Evolutionary conservation across 305 asterid species (phyloP).

Genomic region (Fraxinus platypoda): DNA sequence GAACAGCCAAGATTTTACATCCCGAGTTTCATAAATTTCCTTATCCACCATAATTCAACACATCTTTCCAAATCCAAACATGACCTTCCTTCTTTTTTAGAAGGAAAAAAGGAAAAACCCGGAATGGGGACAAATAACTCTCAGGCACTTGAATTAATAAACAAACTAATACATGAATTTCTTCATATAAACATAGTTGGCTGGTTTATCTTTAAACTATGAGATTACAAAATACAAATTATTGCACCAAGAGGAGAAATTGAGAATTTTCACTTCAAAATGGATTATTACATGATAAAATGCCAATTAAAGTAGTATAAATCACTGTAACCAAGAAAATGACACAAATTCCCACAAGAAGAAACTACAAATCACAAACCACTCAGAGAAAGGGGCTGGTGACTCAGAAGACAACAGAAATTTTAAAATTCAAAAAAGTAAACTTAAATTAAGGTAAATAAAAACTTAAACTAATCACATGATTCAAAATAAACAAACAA

Average conservation of each 20-base stretch:
- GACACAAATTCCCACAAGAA: neutral
- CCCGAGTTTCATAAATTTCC: conserved; percentile 6
- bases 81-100: neutral
- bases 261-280: neutral
- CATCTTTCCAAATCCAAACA: neutral
- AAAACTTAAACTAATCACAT: conserved; percentile 8
- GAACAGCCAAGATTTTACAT: neutral
- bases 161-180: neutral
- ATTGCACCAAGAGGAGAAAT: neutral
- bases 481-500: conserved; percentile 7
- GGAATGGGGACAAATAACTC: neutral
- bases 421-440: conserved; percentile 3
- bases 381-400: conserved; percentile 1
- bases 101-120: neutral
- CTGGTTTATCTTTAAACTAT: neutral
- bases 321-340: conserved; percentile 5
- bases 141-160: neutral
- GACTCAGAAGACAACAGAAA: conserved; percentile 11
- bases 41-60: neutral
- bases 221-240: conserved; percentile 2
- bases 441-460: conserved; percentile 12
- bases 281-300: neutral
- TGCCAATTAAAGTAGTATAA: conserved; percentile 18
- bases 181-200: neutral
- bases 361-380: conserved; percentile 6